phyloP scores from a whole-genome alignment of 345 rosid species.

The Citrus australasica region DNA sequence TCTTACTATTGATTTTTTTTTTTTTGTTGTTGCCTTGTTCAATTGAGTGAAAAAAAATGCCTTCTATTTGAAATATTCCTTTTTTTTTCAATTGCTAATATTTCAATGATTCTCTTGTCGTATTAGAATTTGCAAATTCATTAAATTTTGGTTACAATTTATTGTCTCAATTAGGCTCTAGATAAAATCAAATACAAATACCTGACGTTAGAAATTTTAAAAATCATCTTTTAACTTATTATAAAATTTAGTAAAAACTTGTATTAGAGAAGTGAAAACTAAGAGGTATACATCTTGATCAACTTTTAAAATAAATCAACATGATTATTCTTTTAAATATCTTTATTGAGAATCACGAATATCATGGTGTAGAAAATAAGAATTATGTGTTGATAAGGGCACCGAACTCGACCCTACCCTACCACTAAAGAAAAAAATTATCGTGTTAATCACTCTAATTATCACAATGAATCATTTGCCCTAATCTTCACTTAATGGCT shows the following conservation, averaged over 20 bases:
- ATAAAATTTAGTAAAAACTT: not conserved
- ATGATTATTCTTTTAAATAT: not conserved
- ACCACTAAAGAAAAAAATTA: constrained; percentile 23
- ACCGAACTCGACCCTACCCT: constrained; percentile 26
- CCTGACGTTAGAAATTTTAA: not conserved
- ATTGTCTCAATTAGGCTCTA: not conserved
- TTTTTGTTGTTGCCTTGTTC: not conserved
- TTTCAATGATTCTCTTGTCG: not conserved
- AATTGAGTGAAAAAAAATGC: not conserved
- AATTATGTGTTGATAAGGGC: constrained; percentile 24
- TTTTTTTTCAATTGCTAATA: not conserved
- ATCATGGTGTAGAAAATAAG: not conserved
- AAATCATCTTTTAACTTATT: not conserved
- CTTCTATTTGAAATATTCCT: not conserved
- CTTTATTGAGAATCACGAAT: not conserved
- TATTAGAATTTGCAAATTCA: not conserved
- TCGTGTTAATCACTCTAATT: constrained; percentile 14
- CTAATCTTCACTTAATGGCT: constrained; percentile 52
- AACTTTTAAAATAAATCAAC: not conserved
- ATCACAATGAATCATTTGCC: constrained; percentile 36
- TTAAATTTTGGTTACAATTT: not conserved
- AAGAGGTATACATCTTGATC: not conserved
- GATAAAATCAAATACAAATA: not conserved
- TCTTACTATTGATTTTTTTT: not conserved
- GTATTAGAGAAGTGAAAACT: no score